Evolutionary conservation across 352 stramenopile genomes (phyloP).

Genomic region (Pythium aphanidermatum): DNA sequence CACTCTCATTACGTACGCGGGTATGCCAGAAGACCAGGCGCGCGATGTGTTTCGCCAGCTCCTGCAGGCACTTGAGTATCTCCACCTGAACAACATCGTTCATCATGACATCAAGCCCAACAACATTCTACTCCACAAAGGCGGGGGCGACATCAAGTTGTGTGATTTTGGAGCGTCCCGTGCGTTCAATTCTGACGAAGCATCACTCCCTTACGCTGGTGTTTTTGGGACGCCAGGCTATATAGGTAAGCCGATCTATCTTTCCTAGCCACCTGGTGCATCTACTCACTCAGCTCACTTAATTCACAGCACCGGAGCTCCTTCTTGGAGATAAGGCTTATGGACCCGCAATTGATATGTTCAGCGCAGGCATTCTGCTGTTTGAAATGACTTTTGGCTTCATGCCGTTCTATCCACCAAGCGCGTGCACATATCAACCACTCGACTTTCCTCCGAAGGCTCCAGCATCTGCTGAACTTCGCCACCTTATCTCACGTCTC

Average conservation of each 20-base stretch:
- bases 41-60: slow-evolving; percentile 54
- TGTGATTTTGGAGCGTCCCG: slow-evolving; percentile 82
- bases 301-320: slow-evolving; percentile 37
- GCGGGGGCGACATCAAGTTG: slow-evolving; percentile 48
- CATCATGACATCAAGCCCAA: slow-evolving; percentile 90
- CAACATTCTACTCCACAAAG: slow-evolving; percentile 65
- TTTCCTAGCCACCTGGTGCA: background rate
- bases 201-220: slow-evolving; percentile 46
- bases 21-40: slow-evolving; percentile 42
- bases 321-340: slow-evolving; percentile 47
- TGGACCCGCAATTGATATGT: slow-evolving; percentile 63
- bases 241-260: slow-evolving; percentile 32
- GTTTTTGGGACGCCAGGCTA: slow-evolving; percentile 72
- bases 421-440: slow-evolving; percentile 47
- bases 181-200: slow-evolving; percentile 48
- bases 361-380: slow-evolving; percentile 59
- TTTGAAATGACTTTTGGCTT: slow-evolving; percentile 79
- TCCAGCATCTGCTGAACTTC: slow-evolving; percentile 34
- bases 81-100: slow-evolving; percentile 74
- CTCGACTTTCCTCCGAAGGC: slow-evolving; percentile 47
- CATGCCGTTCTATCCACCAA: slow-evolving; percentile 64
- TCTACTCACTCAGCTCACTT: background rate
- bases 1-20: slow-evolving; percentile 37
- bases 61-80: slow-evolving; percentile 54
- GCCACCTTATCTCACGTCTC: slow-evolving; percentile 65